phyloP scores from a whole-genome alignment of 2,329 filamentous ascomycete species.

The Drechslerella coelobrocha region DNA sequence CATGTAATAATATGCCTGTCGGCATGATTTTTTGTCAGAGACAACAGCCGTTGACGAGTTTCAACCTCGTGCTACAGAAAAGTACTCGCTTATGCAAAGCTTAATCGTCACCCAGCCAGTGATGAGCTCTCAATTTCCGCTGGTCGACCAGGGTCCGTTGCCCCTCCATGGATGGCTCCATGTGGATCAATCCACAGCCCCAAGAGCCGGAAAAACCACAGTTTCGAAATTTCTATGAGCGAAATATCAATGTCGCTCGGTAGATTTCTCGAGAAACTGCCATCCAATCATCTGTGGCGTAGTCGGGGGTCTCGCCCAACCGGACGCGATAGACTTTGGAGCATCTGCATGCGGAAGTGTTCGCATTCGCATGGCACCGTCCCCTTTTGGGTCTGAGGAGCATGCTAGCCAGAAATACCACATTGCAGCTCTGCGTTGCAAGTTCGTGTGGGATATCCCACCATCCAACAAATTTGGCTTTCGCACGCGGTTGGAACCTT shows the following conservation, averaged over 20 bases:
- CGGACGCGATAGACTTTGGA: conserved; percentile 29
- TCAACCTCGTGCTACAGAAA: conserved; percentile 9
- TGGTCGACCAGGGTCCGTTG: conserved; percentile 12
- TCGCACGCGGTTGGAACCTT: conserved; percentile 41
- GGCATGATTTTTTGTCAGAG: conserved; percentile 1
- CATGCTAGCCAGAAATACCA: conserved; percentile 32
- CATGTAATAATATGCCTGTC: background rate
- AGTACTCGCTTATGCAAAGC: conserved; percentile 44
- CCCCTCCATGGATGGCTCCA: background rate
- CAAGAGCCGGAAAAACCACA: conserved; percentile 12
- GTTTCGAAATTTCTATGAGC: conserved; percentile 11
- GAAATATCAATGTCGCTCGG: conserved; percentile 13
- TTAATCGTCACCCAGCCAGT: conserved; percentile 44
- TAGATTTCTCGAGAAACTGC: conserved; percentile 7
- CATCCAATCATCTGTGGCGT: conserved; percentile 23
- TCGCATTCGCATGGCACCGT: conserved; percentile 36
- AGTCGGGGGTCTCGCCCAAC: conserved; percentile 14
- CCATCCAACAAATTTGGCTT: conserved; percentile 42
- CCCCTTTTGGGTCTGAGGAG: conserved; percentile 29
- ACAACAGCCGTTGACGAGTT: background rate
- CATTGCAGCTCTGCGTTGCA: conserved; percentile 40
- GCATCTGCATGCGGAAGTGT: conserved; percentile 45
- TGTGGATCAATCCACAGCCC: background rate
- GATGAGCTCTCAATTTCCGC: conserved; percentile 43
- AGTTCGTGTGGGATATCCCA: conserved; percentile 45